phyloP scores from a whole-genome alignment of 1,139 yeast species.

The Saccharomyces hybrid region DNA sequence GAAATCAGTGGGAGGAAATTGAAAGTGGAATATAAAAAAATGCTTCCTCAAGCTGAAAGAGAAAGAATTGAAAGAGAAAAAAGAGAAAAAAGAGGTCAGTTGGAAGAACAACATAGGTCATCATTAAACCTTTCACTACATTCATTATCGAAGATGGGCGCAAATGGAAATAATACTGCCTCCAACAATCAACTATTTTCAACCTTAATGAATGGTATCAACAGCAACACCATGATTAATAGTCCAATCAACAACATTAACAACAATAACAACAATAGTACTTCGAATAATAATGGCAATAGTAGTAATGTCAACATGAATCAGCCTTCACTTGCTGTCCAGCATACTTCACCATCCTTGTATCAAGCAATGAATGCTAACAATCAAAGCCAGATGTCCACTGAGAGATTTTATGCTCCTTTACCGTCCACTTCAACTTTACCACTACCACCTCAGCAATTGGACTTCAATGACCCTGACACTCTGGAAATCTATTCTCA shows the following conservation, averaged over 20 bases:
- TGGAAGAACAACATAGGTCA: slow-evolving; percentile 90
- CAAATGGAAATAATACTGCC: slow-evolving; percentile 9
- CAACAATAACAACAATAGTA: slow-evolving; percentile 2
- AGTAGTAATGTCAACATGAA: slow-evolving; percentile 5
- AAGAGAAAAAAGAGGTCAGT: slow-evolving; percentile 88
- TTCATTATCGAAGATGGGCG: slow-evolving; percentile 51
- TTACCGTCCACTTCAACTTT: slow-evolving; percentile 43
- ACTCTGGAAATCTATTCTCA: slow-evolving; percentile 81
- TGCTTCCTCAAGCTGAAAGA: slow-evolving; percentile 89
- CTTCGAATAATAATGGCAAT: slow-evolving; percentile 13
- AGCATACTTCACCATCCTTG: slow-evolving; percentile 17
- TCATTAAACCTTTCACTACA: slow-evolving; percentile 65
- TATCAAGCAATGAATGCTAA: slow-evolving; percentile 5
- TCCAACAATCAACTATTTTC: slow-evolving; percentile 12
- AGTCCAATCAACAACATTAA: neutral
- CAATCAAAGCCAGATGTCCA: slow-evolving; percentile 24
- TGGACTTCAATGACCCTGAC: slow-evolving; percentile 88
- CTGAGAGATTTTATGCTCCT: slow-evolving; percentile 56
- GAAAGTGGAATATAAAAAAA: slow-evolving; percentile 93
- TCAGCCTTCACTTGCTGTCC: slow-evolving; percentile 18
- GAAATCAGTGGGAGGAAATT: slow-evolving; percentile 95
- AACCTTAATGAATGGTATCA: slow-evolving; percentile 12
- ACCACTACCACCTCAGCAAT: slow-evolving; percentile 48
- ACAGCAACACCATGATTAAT: neutral
- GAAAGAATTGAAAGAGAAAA: slow-evolving; percentile 95